Evolutionary conservation across 2,329 filamentous ascomycete species (phyloP), one percentile per base, ranked within the genome.

Genomic region (Trichocomaceae sp.): DNA sequence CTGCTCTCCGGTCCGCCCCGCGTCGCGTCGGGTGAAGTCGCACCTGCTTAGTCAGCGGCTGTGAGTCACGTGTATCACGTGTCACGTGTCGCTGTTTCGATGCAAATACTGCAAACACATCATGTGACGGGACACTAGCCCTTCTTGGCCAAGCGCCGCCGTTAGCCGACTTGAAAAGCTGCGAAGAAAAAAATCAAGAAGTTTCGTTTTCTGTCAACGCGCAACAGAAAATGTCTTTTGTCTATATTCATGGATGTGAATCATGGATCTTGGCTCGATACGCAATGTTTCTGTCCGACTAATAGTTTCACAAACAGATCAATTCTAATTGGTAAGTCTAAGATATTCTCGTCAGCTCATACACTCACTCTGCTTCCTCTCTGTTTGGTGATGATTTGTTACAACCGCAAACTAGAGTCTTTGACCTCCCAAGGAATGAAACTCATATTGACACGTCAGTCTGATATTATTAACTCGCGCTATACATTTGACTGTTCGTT

Each of bases 321-420:
- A 26, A 7, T 12, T 9, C n/a, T 45, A 42, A 54, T 47, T 57
- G 55, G 55, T 57, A 54, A 5, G 55, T 57, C 23, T 37, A 41
- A 45, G 22, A 42, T 48, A 42, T 47, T 51, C 54, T 52, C 23
- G 50, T 55, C 52, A 22, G 48, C 45, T 55, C 51, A n/a, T n/a
- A n/a, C n/a, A 56, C 60, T 55, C 56, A 15, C 41, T 55, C 15
- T 22, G 55, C 47, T 60, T 53, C 60, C 33, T 47, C n/a, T 37
- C 62, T 68, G 77, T 74, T 61, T 75, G 71, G 70, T 90, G 88
- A 92, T 92, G 88, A 91, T 84, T 90, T 76, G 54, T 56, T 72
- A 72, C 77, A 85, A 90, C 87, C 86, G 82, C 85, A 80, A 91
- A 91, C 88, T 95, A 95, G 89, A 95, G 89, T 95, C 89, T 95